Percentiles rank a stretch among this genome's conserved stretches.
Conservation (phyloP, 1,139 yeast species). For the Yamadazyma triangularis region DNA sequence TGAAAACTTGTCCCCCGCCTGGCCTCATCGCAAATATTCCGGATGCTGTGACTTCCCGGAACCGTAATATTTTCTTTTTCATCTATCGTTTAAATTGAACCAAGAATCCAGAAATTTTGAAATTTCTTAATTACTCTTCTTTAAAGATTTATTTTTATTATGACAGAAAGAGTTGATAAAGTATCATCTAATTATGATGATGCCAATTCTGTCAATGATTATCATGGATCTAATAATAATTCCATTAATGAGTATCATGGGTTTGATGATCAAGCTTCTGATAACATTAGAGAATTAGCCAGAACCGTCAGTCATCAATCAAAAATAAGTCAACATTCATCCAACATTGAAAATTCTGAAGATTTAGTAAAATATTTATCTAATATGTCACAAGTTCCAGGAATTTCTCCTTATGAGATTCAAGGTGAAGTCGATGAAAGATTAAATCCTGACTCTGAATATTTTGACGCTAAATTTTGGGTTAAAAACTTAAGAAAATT, state of each 20-base stretch:
- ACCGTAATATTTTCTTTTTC: too few species aligned
- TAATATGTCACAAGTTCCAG: constrained; percentile 52
- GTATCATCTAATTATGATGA: constrained; percentile 9
- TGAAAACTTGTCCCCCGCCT: too few species aligned
- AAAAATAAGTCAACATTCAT: too few species aligned
- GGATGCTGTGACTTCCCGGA: too few species aligned
- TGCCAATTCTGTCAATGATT: constrained; percentile 9
- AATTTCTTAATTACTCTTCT: too few species aligned
- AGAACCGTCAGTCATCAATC: constrained; percentile 23
- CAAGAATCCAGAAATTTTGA: too few species aligned
- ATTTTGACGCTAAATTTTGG: constrained; percentile 66
- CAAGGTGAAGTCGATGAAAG: constrained; percentile 7
- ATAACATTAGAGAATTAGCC: constrained; percentile 27
- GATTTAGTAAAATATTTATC: constrained; percentile 49
- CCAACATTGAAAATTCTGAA: constrained; percentile 26
- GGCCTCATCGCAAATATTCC: too few species aligned
- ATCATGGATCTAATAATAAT: constrained; percentile 7
- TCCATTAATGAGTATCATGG: constrained; percentile 26
- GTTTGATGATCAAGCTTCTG: constrained; percentile 23
- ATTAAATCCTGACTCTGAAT: constrained; percentile 36
- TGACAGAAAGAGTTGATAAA: constrained; percentile 5
- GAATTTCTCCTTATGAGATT: constrained; percentile 35
- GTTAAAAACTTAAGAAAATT: constrained; percentile 61
- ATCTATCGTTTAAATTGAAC: too few species aligned
- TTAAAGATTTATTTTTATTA: too few species aligned